Evolutionary conservation across 2,329 filamentous ascomycete genomes (phyloP), one percentile per base, ranked within the genome.

Genomic region (Penicillium sp.): DNA sequence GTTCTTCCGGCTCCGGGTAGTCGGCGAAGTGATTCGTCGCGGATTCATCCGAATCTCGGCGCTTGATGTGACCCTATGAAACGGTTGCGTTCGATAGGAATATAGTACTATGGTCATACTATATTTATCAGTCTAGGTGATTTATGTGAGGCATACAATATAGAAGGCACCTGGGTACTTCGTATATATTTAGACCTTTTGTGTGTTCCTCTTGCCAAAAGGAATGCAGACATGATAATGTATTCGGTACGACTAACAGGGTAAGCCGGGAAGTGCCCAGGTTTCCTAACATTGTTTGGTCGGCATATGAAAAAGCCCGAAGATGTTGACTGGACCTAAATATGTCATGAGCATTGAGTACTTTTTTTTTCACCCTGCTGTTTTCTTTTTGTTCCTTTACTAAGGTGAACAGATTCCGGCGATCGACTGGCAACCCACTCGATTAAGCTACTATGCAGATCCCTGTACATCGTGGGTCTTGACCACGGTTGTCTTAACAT

Each of bases 41-140:
- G 15, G 6, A 50, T 53, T 50, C 51, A 54, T 62, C 63, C 63
- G 64, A 53, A 58, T 29, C 48, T 64, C 63, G 63, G 63, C 58
- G 60, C 52, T 62, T 57, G 51, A 23, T 46, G 36, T 44, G 31
- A 43, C n/a, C 21, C 5, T 21, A 47, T 15, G 54, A 29, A 40
- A 52, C 41, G 34, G 49, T 33, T 31, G 48, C 25, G 25, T 56
- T 56, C 4, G n/a, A 53, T 46, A 55, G 31, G 33, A 15, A 5
- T 5, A 31, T 13, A 15, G n/a, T 45, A 34, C 19, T 44, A 55
- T 55, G 46, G n/a, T 15, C 15, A 15, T 51, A 23, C 8, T 21
- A 29, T 21, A 16, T 52, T 8, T 19, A n/a, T 21, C 21, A 16
- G n/a, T 8, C 13, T 10, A 15, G 36, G 6, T n/a, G 10, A 10